Evolutionary conservation across 306 rosid species (phyloP), one percentile per base, ranked within the genome.

Genomic region (Arachis stenosperma): DNA sequence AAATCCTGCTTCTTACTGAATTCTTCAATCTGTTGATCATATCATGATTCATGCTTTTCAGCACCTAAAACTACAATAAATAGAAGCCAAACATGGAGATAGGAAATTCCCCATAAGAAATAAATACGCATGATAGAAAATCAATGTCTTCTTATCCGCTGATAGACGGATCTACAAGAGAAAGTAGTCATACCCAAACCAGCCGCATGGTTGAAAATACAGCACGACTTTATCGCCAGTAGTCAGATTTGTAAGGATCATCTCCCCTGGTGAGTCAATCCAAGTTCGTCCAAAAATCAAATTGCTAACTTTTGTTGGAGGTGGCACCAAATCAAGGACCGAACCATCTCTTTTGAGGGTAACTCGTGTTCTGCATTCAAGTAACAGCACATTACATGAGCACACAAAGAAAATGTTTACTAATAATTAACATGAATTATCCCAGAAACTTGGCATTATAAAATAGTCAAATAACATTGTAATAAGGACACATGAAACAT

Each of bases 131-230:
- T 7, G 37, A 14, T 13, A 37, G 47, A 55, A 53, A 27, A 61
- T 39, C 29, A 42, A 3, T 54, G 62, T 4, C 43, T 5, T 52
- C 10, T 41, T 43, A 29, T 30, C 22, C 17, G 9, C 43, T 67
- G 46, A 39, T 14, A 67, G 70, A 37, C 53, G 43, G 57, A 9
- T 57, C 51, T 75, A 78, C 29, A 74, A 58, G 75, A 29, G 58
- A 81, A 54, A 73, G 71, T 57, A 59, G 46, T 61, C 78, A 68
- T 86, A 88, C 97, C 98, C 98, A 70, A 92, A 85, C 98, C 98
- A 92, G 59, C 98, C 98, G 48, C 98, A 92, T 55, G 97, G 97
- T 86, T 92, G 96, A 86, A 92, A 92, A 84, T 85, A 90, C 15
- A 90, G 77, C 70, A 92, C 96, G 57, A 83, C 98, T 82, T 92